A percentile compares a stretch with the other conserved stretches of the same genome.
These are phyloP conservation scores for Rhizopogon vesiculosus DNA, from an alignment of 768 basidiomycete genomes.

Conservation along the genomic window DNA sequence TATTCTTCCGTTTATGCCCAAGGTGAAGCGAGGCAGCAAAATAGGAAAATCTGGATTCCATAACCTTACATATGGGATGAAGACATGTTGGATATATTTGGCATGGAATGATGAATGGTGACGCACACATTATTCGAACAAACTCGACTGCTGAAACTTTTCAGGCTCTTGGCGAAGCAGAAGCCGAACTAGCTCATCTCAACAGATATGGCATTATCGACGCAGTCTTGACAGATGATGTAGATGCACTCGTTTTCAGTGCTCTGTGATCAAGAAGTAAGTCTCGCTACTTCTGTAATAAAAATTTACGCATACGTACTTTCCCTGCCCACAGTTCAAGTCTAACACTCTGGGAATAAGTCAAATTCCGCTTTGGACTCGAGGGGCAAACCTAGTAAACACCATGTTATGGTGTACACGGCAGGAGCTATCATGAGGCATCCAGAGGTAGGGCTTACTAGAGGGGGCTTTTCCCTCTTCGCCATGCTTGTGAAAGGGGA, in stretches of 20 bases:
- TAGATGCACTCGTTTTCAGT: conserved; percentile 44
- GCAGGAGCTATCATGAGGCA: conserved; percentile 18
- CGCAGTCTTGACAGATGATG: conserved; percentile 44
- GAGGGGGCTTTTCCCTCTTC: conserved; percentile 24
- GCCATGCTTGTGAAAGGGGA: conserved; percentile 32
- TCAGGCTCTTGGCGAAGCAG: conserved; percentile 44
- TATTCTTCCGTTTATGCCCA: conserved; percentile 42
- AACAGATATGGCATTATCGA: conserved; percentile 36
- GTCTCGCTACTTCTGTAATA: conserved; percentile 5
- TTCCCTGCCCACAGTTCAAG: conserved; percentile 8
- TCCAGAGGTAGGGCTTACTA: background rate
- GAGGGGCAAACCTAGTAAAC: conserved; percentile 18
- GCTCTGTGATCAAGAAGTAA: conserved; percentile 39
- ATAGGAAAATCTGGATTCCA: conserved; percentile 20
- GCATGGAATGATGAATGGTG: conserved; percentile 24
- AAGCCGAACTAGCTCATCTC: conserved; percentile 44
- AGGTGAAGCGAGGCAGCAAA: conserved; percentile 33
- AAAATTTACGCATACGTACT: background rate
- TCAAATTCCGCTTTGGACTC: conserved; percentile 13
- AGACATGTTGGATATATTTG: conserved; percentile 15
- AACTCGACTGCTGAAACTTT: background rate
- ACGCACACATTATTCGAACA: background rate
- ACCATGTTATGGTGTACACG: conserved; percentile 19
- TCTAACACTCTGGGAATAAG: conserved; percentile 20
- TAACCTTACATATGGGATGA: conserved; percentile 11